Percentiles rank a stretch among this genome's conserved stretches.
Conservation (phyloP, 176 grass and related monocot species). For the Canna indica region DNA sequence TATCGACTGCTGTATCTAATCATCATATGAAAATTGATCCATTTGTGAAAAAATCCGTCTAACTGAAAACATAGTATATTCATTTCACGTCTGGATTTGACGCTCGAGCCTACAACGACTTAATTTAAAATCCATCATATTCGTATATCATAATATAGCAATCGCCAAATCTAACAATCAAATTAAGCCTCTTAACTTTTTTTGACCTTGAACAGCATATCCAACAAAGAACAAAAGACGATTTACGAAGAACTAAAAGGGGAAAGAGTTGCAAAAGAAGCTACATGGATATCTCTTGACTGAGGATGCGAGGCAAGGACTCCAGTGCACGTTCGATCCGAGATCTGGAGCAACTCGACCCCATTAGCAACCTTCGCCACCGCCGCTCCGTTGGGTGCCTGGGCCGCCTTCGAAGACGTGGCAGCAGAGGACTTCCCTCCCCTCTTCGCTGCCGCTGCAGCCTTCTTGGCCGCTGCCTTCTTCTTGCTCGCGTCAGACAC, state of each 20-base stretch:
- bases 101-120: not conserved
- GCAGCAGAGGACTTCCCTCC: slow-evolving; percentile 46
- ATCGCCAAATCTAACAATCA: not conserved
- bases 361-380: slow-evolving; percentile 36
- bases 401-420: slow-evolving; percentile 31
- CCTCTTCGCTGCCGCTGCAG: slow-evolving; percentile 76
- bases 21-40: too few species aligned
- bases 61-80: not conserved
- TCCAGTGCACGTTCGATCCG: slow-evolving; percentile 89
- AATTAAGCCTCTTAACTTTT: not conserved
- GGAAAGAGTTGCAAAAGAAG: not conserved
- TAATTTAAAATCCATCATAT: not conserved
- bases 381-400: slow-evolving; percentile 5
- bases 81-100: not conserved
- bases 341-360: slow-evolving; percentile 41
- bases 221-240: not conserved
- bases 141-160: not conserved
- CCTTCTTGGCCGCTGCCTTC: slow-evolving; percentile 94
- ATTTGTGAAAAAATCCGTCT: not conserved
- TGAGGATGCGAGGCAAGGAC: slow-evolving; percentile 88
- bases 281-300: slow-evolving; percentile 85
- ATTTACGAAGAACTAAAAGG: not conserved
- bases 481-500: slow-evolving; percentile 97
- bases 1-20: too few species aligned
- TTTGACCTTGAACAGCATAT: not conserved